phyloP scores from a whole-genome alignment of 1,284 basidiomycete species.

The Schizophyllum amplum region DNA sequence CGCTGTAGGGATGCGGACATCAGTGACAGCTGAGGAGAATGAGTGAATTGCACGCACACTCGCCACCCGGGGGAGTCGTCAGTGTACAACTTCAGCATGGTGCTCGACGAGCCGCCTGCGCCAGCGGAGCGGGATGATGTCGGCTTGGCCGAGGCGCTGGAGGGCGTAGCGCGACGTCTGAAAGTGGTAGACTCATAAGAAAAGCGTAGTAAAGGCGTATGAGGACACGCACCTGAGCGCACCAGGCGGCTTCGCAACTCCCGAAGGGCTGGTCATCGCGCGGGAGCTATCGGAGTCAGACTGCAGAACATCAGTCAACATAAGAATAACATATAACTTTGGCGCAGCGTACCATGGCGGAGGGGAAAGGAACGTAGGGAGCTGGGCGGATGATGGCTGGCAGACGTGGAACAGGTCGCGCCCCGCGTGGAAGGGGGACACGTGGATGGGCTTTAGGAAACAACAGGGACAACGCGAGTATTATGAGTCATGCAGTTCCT shows the following conservation, averaged over 20 bases:
- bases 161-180: conserved; percentile 75
- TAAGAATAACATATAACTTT: no score
- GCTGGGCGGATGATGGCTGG: background rate
- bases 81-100: conserved; percentile 98
- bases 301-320: conserved; percentile 20
- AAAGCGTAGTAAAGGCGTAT: background rate
- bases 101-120: conserved; percentile 93
- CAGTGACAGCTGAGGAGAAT: background rate
- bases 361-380: background rate
- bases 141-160: conserved; percentile 61
- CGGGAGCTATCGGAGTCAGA: conserved; percentile 60
- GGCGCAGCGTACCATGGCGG: background rate
- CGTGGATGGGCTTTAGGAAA: background rate
- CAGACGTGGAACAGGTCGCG: background rate
- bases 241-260: background rate
- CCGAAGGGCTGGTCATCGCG: conserved; percentile 59
- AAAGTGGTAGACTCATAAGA: conserved; percentile 3
- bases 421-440: background rate
- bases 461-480: background rate
- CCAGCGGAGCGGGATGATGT: conserved; percentile 90
- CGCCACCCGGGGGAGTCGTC: conserved; percentile 94
- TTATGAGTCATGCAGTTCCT: background rate
- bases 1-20: conserved; percentile 41
- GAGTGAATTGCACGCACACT: conserved; percentile 68
- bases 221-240: background rate